Percentiles rank a stretch among this genome's conserved stretches.
These are phyloP conservation scores for Fraxinus anomala DNA, from an alignment of 257 asterid genomes.

Conservation along the genomic window DNA sequence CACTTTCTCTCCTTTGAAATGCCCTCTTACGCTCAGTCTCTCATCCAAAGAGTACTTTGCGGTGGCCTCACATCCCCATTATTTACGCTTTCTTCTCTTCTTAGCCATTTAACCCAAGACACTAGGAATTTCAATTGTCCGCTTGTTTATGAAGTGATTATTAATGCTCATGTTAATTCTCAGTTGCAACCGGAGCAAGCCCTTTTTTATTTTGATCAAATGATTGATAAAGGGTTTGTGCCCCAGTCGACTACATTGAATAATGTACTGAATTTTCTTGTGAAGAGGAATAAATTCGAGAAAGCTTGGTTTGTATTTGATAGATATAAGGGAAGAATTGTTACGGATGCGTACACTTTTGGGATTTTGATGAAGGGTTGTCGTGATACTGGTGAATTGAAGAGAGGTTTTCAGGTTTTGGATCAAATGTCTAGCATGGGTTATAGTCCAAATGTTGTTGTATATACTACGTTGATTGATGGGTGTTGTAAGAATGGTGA, in stretches of 20 bases:
- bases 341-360: constrained; percentile 59
- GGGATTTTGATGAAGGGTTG: constrained; percentile 80
- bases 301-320: constrained; percentile 49
- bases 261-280: constrained; percentile 41
- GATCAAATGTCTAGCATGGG: constrained; percentile 45
- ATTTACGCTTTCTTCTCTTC: constrained; percentile 52
- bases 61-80: constrained; percentile 49
- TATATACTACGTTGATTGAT: constrained; percentile 66
- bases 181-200: constrained; percentile 42
- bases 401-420: constrained; percentile 53
- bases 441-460: constrained; percentile 59
- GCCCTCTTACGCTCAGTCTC: constrained; percentile 49
- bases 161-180: constrained; percentile 50
- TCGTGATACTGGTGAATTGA: constrained; percentile 50
- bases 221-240: constrained; percentile 46
- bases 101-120: constrained; percentile 40
- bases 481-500: constrained; percentile 66
- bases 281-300: constrained; percentile 37
- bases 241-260: constrained; percentile 57
- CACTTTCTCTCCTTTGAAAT: constrained; percentile 51
- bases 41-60: constrained; percentile 52
- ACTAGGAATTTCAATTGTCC: constrained; percentile 22
- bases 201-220: constrained; percentile 41
- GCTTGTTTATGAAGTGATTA: constrained; percentile 54
- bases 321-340: constrained; percentile 38